Percentiles rank a stretch among this genome's conserved stretches.
These are phyloP conservation scores for Lachancea dasiensis DNA, from an alignment of 805 yeast species.

Conservation along the genomic window DNA sequence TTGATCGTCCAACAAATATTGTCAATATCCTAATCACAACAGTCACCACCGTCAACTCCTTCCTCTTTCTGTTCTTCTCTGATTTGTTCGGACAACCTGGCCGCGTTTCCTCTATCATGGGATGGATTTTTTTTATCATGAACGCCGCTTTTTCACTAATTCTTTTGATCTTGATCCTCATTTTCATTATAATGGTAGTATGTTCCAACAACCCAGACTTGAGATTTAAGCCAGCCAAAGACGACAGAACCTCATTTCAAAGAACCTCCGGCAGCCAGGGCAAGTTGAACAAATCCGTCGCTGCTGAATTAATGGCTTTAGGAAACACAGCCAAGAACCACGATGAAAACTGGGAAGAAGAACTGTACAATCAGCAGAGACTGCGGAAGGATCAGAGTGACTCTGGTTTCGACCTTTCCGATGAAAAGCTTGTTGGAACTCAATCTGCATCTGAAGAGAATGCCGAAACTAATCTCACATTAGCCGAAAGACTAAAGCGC, in stretches of 20 bases:
- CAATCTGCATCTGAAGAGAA: conserved; percentile 14
- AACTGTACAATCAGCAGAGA: conserved; percentile 34
- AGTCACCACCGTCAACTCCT: conserved; percentile 71
- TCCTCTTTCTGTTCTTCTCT: conserved; percentile 80
- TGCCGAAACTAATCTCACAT: conserved; percentile 13
- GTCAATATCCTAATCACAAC: conserved; percentile 66
- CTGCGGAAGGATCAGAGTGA: conserved; percentile 14
- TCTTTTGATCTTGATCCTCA: conserved; percentile 62
- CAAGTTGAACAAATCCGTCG: conserved; percentile 29
- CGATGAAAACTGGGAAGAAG: conserved; percentile 64
- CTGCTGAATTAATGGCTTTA: conserved; percentile 58
- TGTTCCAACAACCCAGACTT: conserved; percentile 84
- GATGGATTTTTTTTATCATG: conserved; percentile 79
- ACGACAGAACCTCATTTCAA: conserved; percentile 90
- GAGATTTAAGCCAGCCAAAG: conserved; percentile 80
- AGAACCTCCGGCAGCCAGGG: conserved; percentile 34
- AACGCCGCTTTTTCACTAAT: conserved; percentile 85
- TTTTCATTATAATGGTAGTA: conserved; percentile 54
- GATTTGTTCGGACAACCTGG: conserved; percentile 77
- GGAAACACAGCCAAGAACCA: conserved; percentile 83
- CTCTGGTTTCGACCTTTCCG: conserved; percentile 9
- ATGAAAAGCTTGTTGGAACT: conserved; percentile 9
- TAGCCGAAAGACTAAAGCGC: conserved; percentile 22
- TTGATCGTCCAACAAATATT: conserved; percentile 78
- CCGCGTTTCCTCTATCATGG: conserved; percentile 79